These are phyloP conservation scores for Quercus alba DNA, from an alignment of 306 rosid genomes.

Conservation along the genomic window DNA sequence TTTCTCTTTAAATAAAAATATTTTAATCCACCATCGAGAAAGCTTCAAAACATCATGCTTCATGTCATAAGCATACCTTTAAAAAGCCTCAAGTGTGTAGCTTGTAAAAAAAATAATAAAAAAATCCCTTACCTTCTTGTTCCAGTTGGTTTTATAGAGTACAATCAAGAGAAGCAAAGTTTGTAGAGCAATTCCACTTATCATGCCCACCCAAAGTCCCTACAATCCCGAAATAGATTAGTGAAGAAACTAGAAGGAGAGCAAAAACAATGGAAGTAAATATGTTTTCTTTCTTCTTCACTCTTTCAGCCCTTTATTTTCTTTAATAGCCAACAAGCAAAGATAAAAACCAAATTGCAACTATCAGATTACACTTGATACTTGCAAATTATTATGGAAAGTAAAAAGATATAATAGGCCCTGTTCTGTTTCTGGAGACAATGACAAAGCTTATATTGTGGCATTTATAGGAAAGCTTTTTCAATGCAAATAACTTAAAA, in stretches of 20 bases:
- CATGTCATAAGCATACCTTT: background rate
- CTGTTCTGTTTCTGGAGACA: background rate
- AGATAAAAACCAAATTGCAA: too few species aligned
- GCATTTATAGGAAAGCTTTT: too few species aligned
- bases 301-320: background rate
- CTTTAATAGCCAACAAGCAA: too few species aligned
- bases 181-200: slow-evolving; percentile 48
- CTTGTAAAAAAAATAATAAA: background rate
- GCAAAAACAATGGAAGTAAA: background rate
- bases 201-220: slow-evolving; percentile 73
- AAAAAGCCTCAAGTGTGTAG: too few species aligned
- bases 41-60: background rate
- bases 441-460: background rate
- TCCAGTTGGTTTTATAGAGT: slow-evolving; percentile 55
- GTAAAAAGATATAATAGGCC: background rate
- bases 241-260: too few species aligned
- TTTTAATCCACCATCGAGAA: background rate
- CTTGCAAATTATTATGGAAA: background rate
- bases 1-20: background rate
- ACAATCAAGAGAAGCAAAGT: slow-evolving; percentile 44
- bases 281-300: background rate
- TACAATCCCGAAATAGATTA: background rate
- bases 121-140: slow-evolving; percentile 39
- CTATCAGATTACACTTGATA: too few species aligned
- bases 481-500: background rate